Evolutionary conservation across 306 rosid genomes (phyloP), one percentile per base, ranked within the genome.

Genomic region (Pyrus betulifolia): DNA sequence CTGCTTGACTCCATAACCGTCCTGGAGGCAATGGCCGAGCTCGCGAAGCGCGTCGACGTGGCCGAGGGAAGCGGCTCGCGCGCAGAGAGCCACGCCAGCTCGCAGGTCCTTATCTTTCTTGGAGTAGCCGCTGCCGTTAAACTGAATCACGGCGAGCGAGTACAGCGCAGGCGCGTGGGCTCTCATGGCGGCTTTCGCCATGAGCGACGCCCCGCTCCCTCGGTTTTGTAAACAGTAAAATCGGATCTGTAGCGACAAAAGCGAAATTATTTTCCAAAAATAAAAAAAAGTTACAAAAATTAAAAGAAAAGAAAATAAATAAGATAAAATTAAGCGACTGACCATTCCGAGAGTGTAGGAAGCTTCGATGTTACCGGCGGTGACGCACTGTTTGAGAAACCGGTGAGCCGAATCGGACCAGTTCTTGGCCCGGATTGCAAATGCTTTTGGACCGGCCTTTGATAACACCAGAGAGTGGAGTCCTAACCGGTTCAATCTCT

Each of bases 321-420:
- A 1, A 38, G 31, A 22, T 66, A 75, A 72, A 51, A 4, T 51
- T 51, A 51, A 33, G 19, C 38, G 11, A 75, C 96, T 84, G 1
- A 95, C 98, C 98, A 95, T 95, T 82, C 98, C 98, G 57, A 95
- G 98, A 80, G 91, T 89, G 69, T 87, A 92, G 33, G 80, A 84
- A 11, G 98, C 98, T 52, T 95, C 93, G 2, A 76, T 60, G 91
- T 82, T 94, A 40, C 98, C 98, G 69, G 95, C 91, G 84, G 30
- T 54, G 15, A 74, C 91, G 55, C 97, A 95, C 27, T 45, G 86
- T 74, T 69, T 88, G 51, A 95, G 82, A 63, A 95, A 95, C 9
- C 84, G 71, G 81, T 92, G 96, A 70, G 88, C 82, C 4, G 66
- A 42, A 0, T 92, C 97, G 0, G 88, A 89, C 98, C 98, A 95